Conservation (phyloP, 805 yeast genomes). For the Wickerhamomyces bisporus region DNA sequence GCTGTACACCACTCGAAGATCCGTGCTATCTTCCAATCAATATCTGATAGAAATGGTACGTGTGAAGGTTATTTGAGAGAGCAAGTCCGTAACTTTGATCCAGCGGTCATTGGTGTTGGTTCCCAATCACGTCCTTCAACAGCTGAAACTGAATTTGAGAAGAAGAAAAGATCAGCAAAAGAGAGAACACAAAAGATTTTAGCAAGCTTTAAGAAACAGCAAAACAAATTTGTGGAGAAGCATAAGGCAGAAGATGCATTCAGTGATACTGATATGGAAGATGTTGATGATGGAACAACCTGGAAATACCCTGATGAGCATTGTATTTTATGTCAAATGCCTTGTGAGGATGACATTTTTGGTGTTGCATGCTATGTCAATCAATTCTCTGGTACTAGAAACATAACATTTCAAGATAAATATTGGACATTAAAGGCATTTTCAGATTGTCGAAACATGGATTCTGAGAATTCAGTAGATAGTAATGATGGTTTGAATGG, state of each 20-base stretch:
- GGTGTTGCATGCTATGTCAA: conserved; percentile 67
- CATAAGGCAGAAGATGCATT: conserved; percentile 30
- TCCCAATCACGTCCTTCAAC: background rate
- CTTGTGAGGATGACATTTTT: conserved; percentile 59
- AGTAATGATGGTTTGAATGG: conserved; percentile 31
- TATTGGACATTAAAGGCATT: conserved; percentile 66
- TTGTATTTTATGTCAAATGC: conserved; percentile 81
- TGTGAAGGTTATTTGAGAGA: conserved; percentile 28
- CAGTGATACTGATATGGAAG: conserved; percentile 35
- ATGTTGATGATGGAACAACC: conserved; percentile 27
- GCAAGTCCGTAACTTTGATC: conserved; percentile 33
- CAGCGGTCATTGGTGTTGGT: conserved; percentile 6
- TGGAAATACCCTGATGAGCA: conserved; percentile 73
- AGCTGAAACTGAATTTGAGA: conserved; percentile 36
- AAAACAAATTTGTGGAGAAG: conserved; percentile 62
- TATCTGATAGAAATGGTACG: conserved; percentile 24
- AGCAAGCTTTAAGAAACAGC: conserved; percentile 78
- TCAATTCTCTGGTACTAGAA: conserved; percentile 54
- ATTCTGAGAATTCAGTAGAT: conserved; percentile 8
- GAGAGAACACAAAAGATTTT: conserved; percentile 65
- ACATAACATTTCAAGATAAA: conserved; percentile 55
- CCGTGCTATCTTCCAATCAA: conserved; percentile 43
- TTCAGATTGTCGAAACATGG: conserved; percentile 32
- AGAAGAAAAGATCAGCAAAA: conserved; percentile 64
- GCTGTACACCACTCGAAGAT: conserved; percentile 46